phyloP scores from a whole-genome alignment of 176 grass and related monocot species.

The Rhynchospora breviuscula region DNA sequence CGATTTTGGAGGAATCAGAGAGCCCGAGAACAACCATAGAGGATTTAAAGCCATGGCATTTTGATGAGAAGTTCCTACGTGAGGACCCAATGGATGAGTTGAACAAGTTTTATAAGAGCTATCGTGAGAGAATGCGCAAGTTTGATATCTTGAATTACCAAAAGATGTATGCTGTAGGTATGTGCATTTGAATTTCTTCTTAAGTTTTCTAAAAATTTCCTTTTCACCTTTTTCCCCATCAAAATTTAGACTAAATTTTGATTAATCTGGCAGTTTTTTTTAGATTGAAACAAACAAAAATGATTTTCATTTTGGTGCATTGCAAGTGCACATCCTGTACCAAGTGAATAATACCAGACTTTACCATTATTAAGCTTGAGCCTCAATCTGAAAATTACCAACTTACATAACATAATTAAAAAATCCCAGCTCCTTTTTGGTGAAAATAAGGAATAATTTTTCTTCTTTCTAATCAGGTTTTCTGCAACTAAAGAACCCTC shows the following conservation, averaged over 20 bases:
- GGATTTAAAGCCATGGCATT: constrained; percentile 86
- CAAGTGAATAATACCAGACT: neutral
- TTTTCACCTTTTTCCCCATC: constrained; percentile 4
- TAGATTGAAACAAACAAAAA: neutral
- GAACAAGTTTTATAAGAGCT: constrained; percentile 92
- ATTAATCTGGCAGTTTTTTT: neutral
- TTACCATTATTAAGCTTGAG: neutral
- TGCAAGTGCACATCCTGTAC: neutral
- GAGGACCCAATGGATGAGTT: constrained; percentile 89
- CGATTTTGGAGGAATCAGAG: constrained; percentile 85
- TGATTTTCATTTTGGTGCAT: neutral
- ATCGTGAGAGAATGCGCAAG: constrained; percentile 96
- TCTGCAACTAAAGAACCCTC: constrained; percentile 66
- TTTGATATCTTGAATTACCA: constrained; percentile 86
- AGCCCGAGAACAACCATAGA: constrained; percentile 56
- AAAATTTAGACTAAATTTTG: neutral
- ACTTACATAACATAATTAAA: neutral
- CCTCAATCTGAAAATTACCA: neutral
- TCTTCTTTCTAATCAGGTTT: constrained; percentile 45
- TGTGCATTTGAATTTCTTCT: constrained; percentile 3
- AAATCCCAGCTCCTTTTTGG: neutral
- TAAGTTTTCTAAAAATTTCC: neutral
- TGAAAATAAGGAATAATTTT: neutral
- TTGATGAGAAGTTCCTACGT: constrained; percentile 63
- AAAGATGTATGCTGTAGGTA: constrained; percentile 97